A percentile compares a stretch with the other conserved stretches of the same genome.
phyloP scores from a whole-genome alignment of 2,329 filamentous ascomycete genomes.

The Hypomyces rosellus region DNA sequence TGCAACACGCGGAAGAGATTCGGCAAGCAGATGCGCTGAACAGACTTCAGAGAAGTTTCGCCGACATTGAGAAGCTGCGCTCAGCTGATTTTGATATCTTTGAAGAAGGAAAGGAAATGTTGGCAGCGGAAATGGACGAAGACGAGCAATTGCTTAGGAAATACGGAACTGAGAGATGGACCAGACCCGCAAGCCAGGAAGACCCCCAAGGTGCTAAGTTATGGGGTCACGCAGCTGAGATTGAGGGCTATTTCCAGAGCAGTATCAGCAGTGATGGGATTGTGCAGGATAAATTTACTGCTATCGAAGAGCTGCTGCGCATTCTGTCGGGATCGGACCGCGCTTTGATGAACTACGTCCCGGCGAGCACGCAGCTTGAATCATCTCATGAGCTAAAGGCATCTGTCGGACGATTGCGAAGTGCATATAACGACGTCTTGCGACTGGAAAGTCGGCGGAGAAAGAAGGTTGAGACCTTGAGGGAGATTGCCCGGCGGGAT shows the following conservation, averaged over 20 bases:
- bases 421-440: conserved; percentile 76
- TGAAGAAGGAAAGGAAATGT: conserved; percentile 71
- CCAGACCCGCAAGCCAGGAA: conserved; percentile 58
- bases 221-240: conserved; percentile 68
- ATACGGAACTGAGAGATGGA: conserved; percentile 85
- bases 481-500: conserved; percentile 74
- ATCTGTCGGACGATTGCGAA: conserved; percentile 69
- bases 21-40: conserved; percentile 82
- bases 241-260: conserved; percentile 76
- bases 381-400: conserved; percentile 76
- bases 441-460: conserved; percentile 75
- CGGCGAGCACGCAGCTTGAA: conserved; percentile 70
- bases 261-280: conserved; percentile 50
- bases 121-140: conserved; percentile 76
- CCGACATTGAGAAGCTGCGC: conserved; percentile 87
- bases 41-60: conserved; percentile 69
- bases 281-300: conserved; percentile 71
- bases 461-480: conserved; percentile 71
- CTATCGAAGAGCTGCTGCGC: conserved; percentile 66
- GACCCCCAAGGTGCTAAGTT: conserved; percentile 64
- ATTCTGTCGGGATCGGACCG: conserved; percentile 75
- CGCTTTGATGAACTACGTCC: conserved; percentile 81
- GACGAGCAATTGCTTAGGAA: conserved; percentile 69
- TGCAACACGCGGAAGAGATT: conserved; percentile 90
- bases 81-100: conserved; percentile 71